Evolutionary conservation across 208 protist genomes (phyloP).

Genomic region (Acanthamoeba triangularis): DNA sequence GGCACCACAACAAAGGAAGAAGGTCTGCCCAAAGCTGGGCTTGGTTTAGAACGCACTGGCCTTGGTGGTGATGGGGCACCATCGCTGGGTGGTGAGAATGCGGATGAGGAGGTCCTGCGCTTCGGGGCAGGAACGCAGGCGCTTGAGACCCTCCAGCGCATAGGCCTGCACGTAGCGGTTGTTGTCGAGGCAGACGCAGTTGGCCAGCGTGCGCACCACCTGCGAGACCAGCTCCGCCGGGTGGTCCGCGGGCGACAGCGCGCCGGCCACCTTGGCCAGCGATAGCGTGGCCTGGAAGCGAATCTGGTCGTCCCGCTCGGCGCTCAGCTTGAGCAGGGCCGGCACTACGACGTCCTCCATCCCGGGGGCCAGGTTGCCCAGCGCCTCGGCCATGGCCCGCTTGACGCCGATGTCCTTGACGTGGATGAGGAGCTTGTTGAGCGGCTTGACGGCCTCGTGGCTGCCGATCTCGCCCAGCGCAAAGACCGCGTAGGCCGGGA

Average conservation of each 20-base stretch:
- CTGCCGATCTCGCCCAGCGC: constrained; percentile 49
- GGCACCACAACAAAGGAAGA: too few species aligned
- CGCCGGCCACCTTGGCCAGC: neutral
- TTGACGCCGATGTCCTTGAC: neutral
- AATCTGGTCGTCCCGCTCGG: neutral
- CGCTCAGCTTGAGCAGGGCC: neutral
- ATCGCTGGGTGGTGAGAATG: neutral
- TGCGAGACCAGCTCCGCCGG: neutral
- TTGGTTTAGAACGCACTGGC: neutral
- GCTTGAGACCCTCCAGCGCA: constrained; percentile 44
- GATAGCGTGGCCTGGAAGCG: constrained; percentile 9
- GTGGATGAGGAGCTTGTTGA: neutral
- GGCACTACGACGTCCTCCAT: neutral
- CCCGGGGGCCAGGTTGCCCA: neutral
- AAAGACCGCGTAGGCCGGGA: neutral
- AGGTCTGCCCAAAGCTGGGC: too few species aligned
- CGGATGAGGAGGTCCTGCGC: neutral
- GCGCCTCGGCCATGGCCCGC: constrained; percentile 1
- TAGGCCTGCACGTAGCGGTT: constrained; percentile 47
- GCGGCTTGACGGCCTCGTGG: neutral
- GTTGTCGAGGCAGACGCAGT: neutral
- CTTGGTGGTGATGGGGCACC: constrained; percentile 53
- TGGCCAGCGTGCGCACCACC: neutral
- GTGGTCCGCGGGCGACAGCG: neutral
- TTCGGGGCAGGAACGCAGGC: neutral